Evolutionary conservation across 306 rosid species (phyloP), one percentile per base, ranked within the genome.

Genomic region (Cicer cuneatum): DNA sequence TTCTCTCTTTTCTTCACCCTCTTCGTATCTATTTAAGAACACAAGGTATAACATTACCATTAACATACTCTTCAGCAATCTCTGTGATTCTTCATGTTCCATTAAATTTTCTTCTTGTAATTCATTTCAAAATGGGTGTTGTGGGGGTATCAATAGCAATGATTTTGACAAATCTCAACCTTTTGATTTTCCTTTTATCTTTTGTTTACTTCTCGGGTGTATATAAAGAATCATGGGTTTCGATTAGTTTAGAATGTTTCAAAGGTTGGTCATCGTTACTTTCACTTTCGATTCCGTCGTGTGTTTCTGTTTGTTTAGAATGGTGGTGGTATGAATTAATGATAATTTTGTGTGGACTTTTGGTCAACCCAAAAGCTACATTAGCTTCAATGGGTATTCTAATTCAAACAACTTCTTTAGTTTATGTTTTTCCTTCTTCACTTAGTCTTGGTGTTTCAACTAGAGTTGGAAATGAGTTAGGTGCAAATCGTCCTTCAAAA

Each of bases 261-360:
- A 75, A 46, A 1, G 98, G 97, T 0, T 95, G 99, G 99, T 78
- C 96, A 0, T 82, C 90, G 4, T 46, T 95, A 15, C 90, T 95
- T 6, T 76, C 92, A 8, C 85, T 95, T 5, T 87, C 98, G 0
- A 42, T 95, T 24, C 99, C 99, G 2, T 89, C 92, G n/a, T 95
- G 99, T 9, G 82, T 90, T 9, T 95, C 99, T 0, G 99, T 95
- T 12, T 95, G 99, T 72, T 83, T 95, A 2, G 99, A 95, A 37
- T 95, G 99, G 99, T 95, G 99, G 99, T 95, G 99, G 99, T 95
- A 95, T 37, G 99, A 95, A 61, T 74, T 95, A 71, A 92, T 95
- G 98, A 92, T 92, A 38, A 65, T 95, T 72, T 75, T 95, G 5
- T 95, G 99, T 56, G 99, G 99, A 0, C 86, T 95, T 2, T 75